Evolutionary conservation across 257 asterid genomes (phyloP).

Genomic region (Catharanthus roseus): DNA sequence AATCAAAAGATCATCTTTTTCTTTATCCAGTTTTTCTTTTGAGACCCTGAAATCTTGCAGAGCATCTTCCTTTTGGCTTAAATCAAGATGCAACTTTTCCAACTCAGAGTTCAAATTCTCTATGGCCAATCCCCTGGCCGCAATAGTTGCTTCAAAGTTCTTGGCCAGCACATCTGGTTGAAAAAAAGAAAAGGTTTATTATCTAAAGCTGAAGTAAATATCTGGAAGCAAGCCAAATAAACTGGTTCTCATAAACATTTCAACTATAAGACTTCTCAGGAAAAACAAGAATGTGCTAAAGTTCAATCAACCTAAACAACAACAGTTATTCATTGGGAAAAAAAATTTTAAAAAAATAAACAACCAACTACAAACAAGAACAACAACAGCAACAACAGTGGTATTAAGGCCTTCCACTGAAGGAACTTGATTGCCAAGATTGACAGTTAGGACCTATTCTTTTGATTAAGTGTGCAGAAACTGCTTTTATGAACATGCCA

Average conservation of each 20-base stretch:
- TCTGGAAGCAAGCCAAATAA: constrained; percentile 9
- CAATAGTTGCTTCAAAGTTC: constrained; percentile 54
- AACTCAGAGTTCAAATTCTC: constrained; percentile 58
- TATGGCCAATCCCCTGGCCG: constrained; percentile 41
- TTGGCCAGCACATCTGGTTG: constrained; percentile 54
- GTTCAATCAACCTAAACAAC: background rate
- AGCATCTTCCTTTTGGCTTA: constrained; percentile 57
- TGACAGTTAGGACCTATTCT: background rate
- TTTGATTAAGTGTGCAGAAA: background rate
- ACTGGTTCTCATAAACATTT: background rate
- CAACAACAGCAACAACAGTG: too few relatives aligned
- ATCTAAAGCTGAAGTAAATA: constrained; percentile 16
- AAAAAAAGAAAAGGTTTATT: constrained; percentile 11
- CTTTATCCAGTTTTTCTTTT: constrained; percentile 57
- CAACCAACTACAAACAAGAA: too few relatives aligned
- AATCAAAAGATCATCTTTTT: constrained; percentile 45
- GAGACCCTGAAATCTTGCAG: constrained; percentile 40
- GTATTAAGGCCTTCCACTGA: background rate
- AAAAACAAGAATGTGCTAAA: background rate
- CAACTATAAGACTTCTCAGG: background rate
- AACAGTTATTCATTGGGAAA: too few relatives aligned
- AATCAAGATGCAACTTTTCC: constrained; percentile 55
- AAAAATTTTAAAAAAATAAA: too few relatives aligned
- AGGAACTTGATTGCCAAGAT: background rate
- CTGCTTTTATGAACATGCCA: background rate